Conservation (phyloP, 1,284 basidiomycete species). For the Puccinia hordei region DNA sequence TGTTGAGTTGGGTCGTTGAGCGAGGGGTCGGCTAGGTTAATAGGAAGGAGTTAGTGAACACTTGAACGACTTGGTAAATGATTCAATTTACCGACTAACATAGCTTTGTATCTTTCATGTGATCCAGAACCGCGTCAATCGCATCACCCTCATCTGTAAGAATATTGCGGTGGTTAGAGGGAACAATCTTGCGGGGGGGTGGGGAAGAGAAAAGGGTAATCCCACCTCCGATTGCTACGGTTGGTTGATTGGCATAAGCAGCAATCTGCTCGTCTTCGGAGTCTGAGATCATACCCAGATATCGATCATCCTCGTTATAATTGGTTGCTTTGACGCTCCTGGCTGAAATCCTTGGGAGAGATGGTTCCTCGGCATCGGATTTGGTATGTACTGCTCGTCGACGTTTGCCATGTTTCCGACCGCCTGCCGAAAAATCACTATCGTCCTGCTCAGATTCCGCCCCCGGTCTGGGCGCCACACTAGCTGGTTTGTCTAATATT, state of each 20-base stretch:
- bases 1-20: conserved; percentile 60
- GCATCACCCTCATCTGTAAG: conserved; percentile 58
- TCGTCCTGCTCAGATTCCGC: conserved; percentile 51
- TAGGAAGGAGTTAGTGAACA: background rate
- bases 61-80: background rate
- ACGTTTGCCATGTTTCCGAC: conserved; percentile 26
- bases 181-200: background rate
- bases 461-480: conserved; percentile 48
- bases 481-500: conserved; percentile 12
- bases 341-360: conserved; percentile 56
- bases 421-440: conserved; percentile 37
- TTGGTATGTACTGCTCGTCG: conserved; percentile 22
- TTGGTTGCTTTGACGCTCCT: conserved; percentile 56
- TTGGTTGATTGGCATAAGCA: conserved; percentile 53
- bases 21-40: conserved; percentile 54
- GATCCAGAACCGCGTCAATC: conserved; percentile 61
- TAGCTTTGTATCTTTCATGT: conserved; percentile 58
- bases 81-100: conserved; percentile 51
- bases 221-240: conserved; percentile 40
- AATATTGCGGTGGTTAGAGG: conserved; percentile 1
- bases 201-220: background rate
- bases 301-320: conserved; percentile 59
- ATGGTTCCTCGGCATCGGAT: conserved; percentile 47
- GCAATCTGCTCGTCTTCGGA: conserved; percentile 58
- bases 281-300: conserved; percentile 56